Evolutionary conservation across 2,329 filamentous ascomycete genomes (phyloP).

Genomic region (Lecanicillium sp.): DNA sequence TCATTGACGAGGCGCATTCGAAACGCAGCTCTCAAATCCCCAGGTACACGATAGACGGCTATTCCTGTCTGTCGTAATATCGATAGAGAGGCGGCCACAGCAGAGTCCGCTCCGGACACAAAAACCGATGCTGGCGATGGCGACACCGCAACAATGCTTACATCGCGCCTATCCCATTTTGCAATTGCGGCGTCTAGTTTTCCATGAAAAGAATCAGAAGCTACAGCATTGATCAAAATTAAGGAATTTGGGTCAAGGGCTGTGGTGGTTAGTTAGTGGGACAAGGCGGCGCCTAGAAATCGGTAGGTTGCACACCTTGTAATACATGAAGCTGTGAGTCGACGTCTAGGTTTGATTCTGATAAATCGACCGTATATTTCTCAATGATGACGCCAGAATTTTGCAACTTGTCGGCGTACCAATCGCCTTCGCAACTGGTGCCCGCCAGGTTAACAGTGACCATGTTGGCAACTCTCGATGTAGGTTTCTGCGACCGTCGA

Average conservation of each 20-base stretch:
- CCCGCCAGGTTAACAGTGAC: neutral
- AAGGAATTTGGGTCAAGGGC: neutral
- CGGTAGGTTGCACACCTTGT: neutral
- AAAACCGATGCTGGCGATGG: neutral
- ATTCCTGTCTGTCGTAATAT: neutral
- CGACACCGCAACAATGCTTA: neutral
- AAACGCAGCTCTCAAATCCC: neutral
- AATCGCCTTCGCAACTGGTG: neutral
- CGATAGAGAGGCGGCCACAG: neutral
- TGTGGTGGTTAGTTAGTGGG: neutral
- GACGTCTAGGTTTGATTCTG: neutral
- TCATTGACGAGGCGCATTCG: slow-evolving; percentile 49
- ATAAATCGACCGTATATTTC: neutral
- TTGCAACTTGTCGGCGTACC: neutral
- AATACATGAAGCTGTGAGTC: neutral
- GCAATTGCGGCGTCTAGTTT: neutral
- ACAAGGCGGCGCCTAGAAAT: no score
- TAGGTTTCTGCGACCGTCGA: neutral
- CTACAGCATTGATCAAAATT: neutral
- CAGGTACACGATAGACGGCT: neutral
- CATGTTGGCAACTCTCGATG: neutral
- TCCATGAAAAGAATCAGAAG: neutral
- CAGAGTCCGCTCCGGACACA: neutral
- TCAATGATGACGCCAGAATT: neutral
- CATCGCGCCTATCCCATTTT: neutral